Evolutionary conservation across 495 filamentous ascomycete genomes (phyloP).

Genomic region (Letharia lupina): DNA sequence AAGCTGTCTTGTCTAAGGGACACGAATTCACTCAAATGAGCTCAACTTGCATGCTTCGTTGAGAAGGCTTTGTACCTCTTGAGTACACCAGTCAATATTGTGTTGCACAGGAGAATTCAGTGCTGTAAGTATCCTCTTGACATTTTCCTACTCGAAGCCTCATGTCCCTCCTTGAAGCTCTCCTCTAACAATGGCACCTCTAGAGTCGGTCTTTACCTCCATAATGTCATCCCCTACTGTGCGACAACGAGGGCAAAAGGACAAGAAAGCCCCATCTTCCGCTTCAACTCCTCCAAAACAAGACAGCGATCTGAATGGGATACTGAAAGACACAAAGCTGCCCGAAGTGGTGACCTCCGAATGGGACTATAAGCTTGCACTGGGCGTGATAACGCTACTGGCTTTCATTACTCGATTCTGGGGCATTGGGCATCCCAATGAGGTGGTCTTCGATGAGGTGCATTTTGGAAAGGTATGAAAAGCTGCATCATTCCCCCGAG

Average conservation of each 20-base stretch:
- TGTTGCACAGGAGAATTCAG: not conserved
- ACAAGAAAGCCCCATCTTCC: constrained; percentile 35
- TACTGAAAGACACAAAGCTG: constrained; percentile 22
- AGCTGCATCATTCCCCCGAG: not conserved
- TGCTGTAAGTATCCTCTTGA: constrained; percentile 3
- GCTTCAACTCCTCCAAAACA: constrained; percentile 19
- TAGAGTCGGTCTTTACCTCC: constrained; percentile 18
- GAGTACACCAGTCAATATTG: not conserved
- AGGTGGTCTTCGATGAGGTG: constrained; percentile 98
- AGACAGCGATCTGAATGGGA: constrained; percentile 24
- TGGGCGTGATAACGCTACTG: constrained; percentile 66
- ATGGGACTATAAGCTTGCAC: constrained; percentile 77
- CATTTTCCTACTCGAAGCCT: not conserved
- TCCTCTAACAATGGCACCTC: not conserved
- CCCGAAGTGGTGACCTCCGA: constrained; percentile 40
- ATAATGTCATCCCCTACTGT: constrained; percentile 35
- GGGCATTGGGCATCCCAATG: constrained; percentile 85
- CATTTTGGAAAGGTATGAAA: constrained; percentile 92
- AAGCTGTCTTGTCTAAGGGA: not conserved
- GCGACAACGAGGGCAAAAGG: constrained; percentile 40
- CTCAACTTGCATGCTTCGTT: not conserved
- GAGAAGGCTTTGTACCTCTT: not conserved
- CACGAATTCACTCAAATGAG: not conserved
- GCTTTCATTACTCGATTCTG: constrained; percentile 92
- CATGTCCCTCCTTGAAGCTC: not conserved